These are phyloP conservation scores for Lipomyces lipofer DNA, from an alignment of 805 yeast species.

Conservation along the genomic window DNA sequence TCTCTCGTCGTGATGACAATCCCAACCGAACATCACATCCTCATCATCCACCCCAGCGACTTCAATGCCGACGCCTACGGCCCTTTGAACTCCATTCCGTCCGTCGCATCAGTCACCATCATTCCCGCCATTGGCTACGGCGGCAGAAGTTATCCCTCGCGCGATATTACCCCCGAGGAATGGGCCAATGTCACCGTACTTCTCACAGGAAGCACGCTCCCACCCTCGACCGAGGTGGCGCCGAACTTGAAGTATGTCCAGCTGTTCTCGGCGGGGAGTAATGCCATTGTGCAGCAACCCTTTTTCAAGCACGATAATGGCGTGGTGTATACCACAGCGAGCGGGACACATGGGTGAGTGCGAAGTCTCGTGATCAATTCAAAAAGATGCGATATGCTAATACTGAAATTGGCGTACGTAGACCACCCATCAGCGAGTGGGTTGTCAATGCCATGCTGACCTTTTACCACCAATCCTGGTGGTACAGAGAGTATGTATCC, in stretches of 20 bases:
- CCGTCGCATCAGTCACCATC: conserved; percentile 23
- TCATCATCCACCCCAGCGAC: conserved; percentile 14
- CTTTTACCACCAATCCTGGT: conserved; percentile 23
- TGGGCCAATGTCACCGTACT: conserved; percentile 26
- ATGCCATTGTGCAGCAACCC: conserved; percentile 16
- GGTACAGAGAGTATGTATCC: conserved; percentile 8
- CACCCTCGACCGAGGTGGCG: conserved; percentile 28
- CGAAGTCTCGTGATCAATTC: background rate
- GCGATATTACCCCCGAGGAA: conserved; percentile 22
- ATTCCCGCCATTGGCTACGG: conserved; percentile 20
- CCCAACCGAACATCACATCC: conserved; percentile 18
- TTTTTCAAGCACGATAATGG: conserved; percentile 14
- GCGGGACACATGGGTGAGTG: conserved; percentile 34
- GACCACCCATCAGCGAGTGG: conserved; percentile 31
- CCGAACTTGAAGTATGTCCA: conserved; percentile 31
- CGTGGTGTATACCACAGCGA: conserved; percentile 26
- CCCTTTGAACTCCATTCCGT: conserved; percentile 14
- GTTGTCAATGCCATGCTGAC: conserved; percentile 25
- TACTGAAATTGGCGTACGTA: background rate
- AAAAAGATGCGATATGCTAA: background rate
- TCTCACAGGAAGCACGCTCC: conserved; percentile 15
- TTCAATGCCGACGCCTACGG: conserved; percentile 16
- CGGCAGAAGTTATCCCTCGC: conserved; percentile 13
- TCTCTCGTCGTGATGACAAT: conserved; percentile 6
- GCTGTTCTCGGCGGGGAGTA: conserved; percentile 31